A percentile compares a stretch with the other conserved stretches of the same genome.
phyloP scores from a whole-genome alignment of 805 yeast species.

The Dipodascopsis uninucleata region DNA sequence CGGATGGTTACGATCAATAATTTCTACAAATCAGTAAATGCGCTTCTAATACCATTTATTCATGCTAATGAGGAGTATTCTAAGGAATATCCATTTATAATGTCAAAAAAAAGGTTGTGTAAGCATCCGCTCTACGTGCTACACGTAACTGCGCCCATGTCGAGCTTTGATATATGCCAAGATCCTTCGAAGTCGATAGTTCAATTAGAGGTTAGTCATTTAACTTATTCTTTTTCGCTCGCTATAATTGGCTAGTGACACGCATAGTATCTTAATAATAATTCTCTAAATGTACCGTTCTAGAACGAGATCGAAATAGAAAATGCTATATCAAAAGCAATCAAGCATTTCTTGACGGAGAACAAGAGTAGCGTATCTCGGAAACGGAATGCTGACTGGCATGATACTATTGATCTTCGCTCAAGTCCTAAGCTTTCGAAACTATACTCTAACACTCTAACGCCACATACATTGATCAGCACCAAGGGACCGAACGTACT shows the following conservation, averaged over 20 bases:
- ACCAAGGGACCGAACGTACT: too few species aligned
- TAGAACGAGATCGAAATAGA: not conserved
- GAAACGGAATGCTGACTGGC: too few species aligned
- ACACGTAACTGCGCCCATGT: slow-evolving; percentile 8
- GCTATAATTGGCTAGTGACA: not conserved
- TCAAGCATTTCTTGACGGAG: not conserved
- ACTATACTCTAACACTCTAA: too few species aligned
- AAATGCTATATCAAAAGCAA: not conserved
- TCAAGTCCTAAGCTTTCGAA: too few species aligned
- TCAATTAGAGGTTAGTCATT: slow-evolving; percentile 10
- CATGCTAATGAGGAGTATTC: not conserved
- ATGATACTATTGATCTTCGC: too few species aligned
- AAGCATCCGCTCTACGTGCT: slow-evolving; percentile 17
- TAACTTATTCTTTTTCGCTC: too few species aligned
- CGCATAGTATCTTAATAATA: not conserved
- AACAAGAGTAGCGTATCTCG: too few species aligned
- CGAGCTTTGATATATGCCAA: slow-evolving; percentile 23
- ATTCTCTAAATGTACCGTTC: not conserved
- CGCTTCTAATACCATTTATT: slow-evolving; percentile 1
- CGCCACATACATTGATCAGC: too few species aligned
- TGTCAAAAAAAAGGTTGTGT: not conserved
- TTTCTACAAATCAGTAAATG: slow-evolving; percentile 6
- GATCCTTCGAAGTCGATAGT: slow-evolving; percentile 22
- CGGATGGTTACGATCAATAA: slow-evolving; percentile 4
- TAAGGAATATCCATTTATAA: not conserved